Percentiles rank a stretch among this genome's conserved stretches.
Conservation (phyloP, 1,284 basidiomycete species). For the Ustanciosporium gigantosporum region DNA sequence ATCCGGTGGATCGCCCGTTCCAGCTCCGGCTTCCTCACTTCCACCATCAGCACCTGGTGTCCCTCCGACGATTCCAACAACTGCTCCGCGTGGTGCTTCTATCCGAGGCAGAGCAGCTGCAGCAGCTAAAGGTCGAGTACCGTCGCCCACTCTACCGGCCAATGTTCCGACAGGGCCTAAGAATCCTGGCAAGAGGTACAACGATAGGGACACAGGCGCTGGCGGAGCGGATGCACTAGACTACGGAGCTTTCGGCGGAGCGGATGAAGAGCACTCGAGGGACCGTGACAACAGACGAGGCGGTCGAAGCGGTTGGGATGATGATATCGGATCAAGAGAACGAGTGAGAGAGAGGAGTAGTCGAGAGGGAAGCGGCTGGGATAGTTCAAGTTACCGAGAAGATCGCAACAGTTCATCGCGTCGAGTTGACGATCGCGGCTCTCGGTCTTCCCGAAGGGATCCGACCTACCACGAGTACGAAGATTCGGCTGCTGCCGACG, state of each 20-base stretch:
- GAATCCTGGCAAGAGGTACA: conserved; percentile 50
- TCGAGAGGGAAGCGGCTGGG: neutral
- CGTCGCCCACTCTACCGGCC: conserved; percentile 31
- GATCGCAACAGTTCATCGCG: neutral
- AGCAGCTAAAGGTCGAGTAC: conserved; percentile 11
- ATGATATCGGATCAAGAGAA: conserved; percentile 1
- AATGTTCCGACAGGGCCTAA: conserved; percentile 48
- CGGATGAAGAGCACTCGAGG: conserved; percentile 4
- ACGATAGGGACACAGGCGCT: conserved; percentile 51
- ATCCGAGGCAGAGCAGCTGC: conserved; percentile 16
- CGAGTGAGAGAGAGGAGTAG: neutral
- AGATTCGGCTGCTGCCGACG: neutral
- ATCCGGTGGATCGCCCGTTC: neutral
- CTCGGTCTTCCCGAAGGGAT: neutral
- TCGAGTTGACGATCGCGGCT: neutral
- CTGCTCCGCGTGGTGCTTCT: conserved; percentile 1
- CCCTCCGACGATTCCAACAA: neutral
- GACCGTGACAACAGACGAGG: conserved; percentile 3
- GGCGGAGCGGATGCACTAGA: conserved; percentile 53
- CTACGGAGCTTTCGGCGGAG: conserved; percentile 47
- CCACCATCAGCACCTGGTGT: neutral
- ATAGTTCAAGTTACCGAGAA: neutral
- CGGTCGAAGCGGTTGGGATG: neutral
- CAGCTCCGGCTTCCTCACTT: neutral
- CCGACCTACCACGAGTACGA: neutral